Evolutionary conservation across 371 early-diverging fungal species (phyloP).

Genomic region (Apophysomyces variabilis): DNA sequence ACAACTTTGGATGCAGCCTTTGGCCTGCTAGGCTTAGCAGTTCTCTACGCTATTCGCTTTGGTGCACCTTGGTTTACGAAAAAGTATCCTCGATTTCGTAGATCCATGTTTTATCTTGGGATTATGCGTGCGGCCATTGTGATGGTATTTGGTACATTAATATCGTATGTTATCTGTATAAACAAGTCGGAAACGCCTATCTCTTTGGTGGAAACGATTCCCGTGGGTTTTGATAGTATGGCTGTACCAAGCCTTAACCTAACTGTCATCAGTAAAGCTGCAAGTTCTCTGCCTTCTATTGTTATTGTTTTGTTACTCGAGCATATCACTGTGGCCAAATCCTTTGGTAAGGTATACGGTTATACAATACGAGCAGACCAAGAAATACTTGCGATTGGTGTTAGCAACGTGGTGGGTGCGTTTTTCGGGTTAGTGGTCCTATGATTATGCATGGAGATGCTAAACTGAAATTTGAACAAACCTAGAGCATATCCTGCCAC

Average conservation of each 20-base stretch:
- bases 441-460: neutral
- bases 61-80: conserved; percentile 25
- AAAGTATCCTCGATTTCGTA: conserved; percentile 24
- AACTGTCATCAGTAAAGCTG: conserved; percentile 42
- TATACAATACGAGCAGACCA: conserved; percentile 67
- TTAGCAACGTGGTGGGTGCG: conserved; percentile 77
- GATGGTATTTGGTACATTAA: conserved; percentile 33
- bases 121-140: conserved; percentile 42
- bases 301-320: conserved; percentile 74
- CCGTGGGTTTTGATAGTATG: conserved; percentile 63
- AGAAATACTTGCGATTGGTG: conserved; percentile 85
- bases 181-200: conserved; percentile 24
- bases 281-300: conserved; percentile 57
- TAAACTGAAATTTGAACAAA: neutral
- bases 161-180: conserved; percentile 31
- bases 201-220: conserved; percentile 64
- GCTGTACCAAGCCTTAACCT: conserved; percentile 48
- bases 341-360: conserved; percentile 73
- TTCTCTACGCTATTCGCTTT: conserved; percentile 36
- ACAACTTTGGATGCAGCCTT: conserved; percentile 48
- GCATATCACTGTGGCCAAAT: conserved; percentile 78
- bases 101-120: conserved; percentile 39
- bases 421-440: conserved; percentile 69
- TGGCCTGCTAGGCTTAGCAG: conserved; percentile 35
- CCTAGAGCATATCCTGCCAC: conserved; percentile 82